phyloP scores from a whole-genome alignment of 2,329 filamentous ascomycete genomes.

The Colletotrichum echinochloae region DNA sequence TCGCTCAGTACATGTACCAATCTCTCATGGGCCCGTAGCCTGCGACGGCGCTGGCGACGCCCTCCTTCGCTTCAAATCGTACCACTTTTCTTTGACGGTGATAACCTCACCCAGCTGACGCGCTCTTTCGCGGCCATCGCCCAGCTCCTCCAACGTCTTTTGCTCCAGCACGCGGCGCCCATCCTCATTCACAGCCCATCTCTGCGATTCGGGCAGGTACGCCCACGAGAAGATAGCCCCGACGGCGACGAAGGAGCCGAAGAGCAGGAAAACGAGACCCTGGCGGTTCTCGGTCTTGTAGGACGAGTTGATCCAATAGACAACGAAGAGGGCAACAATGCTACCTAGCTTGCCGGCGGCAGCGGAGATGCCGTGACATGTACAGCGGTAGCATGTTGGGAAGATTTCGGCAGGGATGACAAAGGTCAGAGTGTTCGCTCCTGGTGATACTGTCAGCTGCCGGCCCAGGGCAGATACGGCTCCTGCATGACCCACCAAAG shows the following conservation, averaged over 20 bases:
- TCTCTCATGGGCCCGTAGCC: conserved; percentile 9
- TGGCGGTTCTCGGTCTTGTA: conserved; percentile 58
- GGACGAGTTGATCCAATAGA: conserved; percentile 61
- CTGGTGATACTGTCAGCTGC: conserved; percentile 46
- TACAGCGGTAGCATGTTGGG: conserved; percentile 71
- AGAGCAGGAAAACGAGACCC: conserved; percentile 63
- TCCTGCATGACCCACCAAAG: conserved; percentile 55
- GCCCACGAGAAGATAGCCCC: conserved; percentile 65
- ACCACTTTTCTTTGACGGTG: conserved; percentile 57
- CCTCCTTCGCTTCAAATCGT: conserved; percentile 52
- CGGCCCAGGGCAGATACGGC: not conserved
- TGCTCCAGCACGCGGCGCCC: conserved; percentile 55
- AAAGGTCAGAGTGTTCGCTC: conserved; percentile 72
- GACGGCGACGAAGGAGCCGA: conserved; percentile 61
- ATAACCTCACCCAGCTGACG: conserved; percentile 58
- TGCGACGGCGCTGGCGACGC: conserved; percentile 23
- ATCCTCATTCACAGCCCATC: conserved; percentile 51
- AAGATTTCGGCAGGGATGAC: conserved; percentile 75
- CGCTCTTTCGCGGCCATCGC: conserved; percentile 60
- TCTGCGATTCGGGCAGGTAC: conserved; percentile 62
- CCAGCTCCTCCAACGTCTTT: conserved; percentile 63
- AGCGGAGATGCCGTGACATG: conserved; percentile 72
- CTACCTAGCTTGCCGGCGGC: conserved; percentile 70
- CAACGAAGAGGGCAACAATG: conserved; percentile 63
- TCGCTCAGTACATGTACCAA: not conserved